Base-by-base conservation (phyloP, 768 basidiomycete species). In the Collybiopsis luxurians region DNA sequence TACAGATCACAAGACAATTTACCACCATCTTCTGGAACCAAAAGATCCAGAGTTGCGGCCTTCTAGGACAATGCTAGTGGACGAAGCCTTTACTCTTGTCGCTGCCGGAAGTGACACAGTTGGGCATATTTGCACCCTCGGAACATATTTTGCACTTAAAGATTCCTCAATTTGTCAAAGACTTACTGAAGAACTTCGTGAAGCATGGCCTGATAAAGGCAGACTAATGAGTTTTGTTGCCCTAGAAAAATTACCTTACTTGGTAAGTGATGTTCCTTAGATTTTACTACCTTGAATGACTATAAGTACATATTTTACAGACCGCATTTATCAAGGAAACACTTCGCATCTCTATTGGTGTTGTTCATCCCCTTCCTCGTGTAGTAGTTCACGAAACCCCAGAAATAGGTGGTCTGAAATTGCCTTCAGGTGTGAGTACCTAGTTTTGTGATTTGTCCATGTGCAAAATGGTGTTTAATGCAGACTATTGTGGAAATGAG, bases 291-390 rank as follows among this genome's bases (percentile, higher is more conserved):
- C 19, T 23, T 13, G 19, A 4, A 9, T 48, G n/a, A n/a, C n/a
- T 27, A 39, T 15, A 4, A 23, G 28, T 50, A 3, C 4, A 9
- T 10, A 36, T n/a, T 38, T 19, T 40, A n/a, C 52, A 79, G 79
- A 75, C 74, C 1, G 78, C 77, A 6, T 75, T 80, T 24, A 69
- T 79, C 26, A 79, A 79, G 54, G 79, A 81, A 61, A 69, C 76
- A 0, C 67, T 80, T 48, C 67, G 79, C 23, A 66, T 79, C 59
- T 67, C 71, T 19, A 71, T 73, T 55, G 76, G 77, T 11, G 63
- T 75, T 4, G 69, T 73, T 7, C 71, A 64, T 1, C 72, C 73
- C 2, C 65, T 77, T 38, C 71, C 76, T 17, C 67, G 79, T 30
- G 63, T 79, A 28, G 72, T 79, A 9, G 73, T 71, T 3, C 69